Evolutionary conservation across 306 rosid species (phyloP), one percentile per base, ranked within the genome.

Genomic region (Albizia julibrissin): DNA sequence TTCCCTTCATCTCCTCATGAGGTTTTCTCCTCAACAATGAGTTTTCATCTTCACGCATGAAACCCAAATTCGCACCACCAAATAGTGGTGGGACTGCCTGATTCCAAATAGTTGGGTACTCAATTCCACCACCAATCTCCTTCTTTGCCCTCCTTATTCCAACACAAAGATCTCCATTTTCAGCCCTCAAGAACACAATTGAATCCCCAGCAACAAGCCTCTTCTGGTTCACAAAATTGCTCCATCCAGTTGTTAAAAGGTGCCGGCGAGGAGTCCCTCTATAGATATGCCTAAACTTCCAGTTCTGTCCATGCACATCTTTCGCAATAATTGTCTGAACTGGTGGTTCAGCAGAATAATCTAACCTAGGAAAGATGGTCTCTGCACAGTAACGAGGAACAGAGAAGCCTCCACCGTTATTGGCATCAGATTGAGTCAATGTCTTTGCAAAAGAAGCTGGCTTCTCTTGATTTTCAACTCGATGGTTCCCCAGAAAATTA

Each of bases 131-230:
- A 44, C 94, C 98, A 83, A 92, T 87, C 19, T 96, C 97, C 76
- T 89, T 93, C 90, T 93, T 96, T 34, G 99, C 98, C 90, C 97
- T 92, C 80, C 99, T 92, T 72, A 96, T 88, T 34, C 99, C 99
- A 68, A 96, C 91, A 86, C 93, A 94, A 49, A 96, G 98, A 85
- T 96, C 99, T 9, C 99, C 99, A 72, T 82, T 93, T 40, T 91
- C 94, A 0, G 94, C 92, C 77, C 97, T 88, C 73, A 96, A 81
- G 67, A 96, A 96, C 79, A 96, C 98, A 66, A 96, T 89, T 0
- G 99, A 92, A 81, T 96, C 99, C 58, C 99, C 99, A 26, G 99
- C 99, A 84, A 93, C 97, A 84, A 96, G 99, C 85, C 90, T 93
- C 90, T 96, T 96, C 69, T 88, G 91, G 85, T 96, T 96, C 81